Conservation (phyloP, 2,329 filamentous ascomycete genomes). For the Talaromyces islandicus region DNA sequence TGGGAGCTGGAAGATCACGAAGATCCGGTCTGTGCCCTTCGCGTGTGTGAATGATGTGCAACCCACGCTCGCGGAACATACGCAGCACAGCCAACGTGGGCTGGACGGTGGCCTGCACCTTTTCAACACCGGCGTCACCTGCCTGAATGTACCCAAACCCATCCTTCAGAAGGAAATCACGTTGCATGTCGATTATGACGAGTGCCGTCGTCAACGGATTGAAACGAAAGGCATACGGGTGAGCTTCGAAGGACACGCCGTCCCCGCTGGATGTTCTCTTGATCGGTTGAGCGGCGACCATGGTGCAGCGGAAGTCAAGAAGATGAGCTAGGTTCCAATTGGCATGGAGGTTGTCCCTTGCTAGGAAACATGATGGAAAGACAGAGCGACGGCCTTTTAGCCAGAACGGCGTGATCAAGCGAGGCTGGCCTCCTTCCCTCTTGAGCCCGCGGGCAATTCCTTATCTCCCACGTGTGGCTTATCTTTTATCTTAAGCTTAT, state of each 20-base stretch:
- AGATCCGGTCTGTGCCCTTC: conserved; percentile 48
- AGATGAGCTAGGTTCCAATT: background rate
- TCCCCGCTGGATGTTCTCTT: background rate
- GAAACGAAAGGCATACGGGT: conserved; percentile 47
- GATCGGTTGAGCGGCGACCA: conserved; percentile 3
- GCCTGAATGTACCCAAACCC: conserved; percentile 50
- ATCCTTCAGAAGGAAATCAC: conserved; percentile 45
- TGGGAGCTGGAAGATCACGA: conserved; percentile 48
- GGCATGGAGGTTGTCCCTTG: background rate
- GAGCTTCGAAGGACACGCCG: conserved; percentile 4
- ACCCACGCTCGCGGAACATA: conserved; percentile 19
- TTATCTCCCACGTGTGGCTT: background rate
- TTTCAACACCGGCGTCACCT: conserved; percentile 28
- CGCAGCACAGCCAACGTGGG: conserved; percentile 38
- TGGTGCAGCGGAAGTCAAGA: background rate
- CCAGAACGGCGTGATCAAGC: background rate
- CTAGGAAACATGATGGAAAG: background rate
- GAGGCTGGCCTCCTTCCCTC: background rate
- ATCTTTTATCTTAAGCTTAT: background rate
- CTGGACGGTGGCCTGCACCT: conserved; percentile 22
- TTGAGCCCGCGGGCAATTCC: background rate
- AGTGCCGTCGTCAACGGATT: conserved; percentile 42
- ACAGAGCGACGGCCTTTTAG: background rate
- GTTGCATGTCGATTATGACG: conserved; percentile 49
- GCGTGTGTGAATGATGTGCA: conserved; percentile 45